Evolutionary conservation across 2,329 filamentous ascomycete genomes (phyloP).

Genomic region (Fonsecaea nubica): DNA sequence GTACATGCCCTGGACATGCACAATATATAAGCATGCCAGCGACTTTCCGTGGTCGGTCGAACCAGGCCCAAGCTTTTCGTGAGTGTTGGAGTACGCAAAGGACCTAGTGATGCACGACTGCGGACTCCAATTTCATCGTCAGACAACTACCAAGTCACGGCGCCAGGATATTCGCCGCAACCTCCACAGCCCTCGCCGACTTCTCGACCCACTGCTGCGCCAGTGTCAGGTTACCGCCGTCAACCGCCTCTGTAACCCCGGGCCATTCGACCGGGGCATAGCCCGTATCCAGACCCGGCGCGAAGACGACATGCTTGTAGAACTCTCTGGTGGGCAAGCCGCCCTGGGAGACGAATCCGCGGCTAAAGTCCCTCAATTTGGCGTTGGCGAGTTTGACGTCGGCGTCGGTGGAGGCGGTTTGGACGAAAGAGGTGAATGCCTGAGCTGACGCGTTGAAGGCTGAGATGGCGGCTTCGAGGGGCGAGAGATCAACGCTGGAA

Average conservation of each 20-base stretch:
- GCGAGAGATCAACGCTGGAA: slow-evolving; percentile 29
- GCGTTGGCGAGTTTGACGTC: slow-evolving; percentile 49
- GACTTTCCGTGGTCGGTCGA: no score
- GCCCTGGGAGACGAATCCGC: slow-evolving; percentile 55
- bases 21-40: no score
- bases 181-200: slow-evolving; percentile 38
- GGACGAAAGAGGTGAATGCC: slow-evolving; percentile 27
- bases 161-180: slow-evolving; percentile 38
- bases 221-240: slow-evolving; percentile 36
- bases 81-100: no score
- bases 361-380: slow-evolving; percentile 55
- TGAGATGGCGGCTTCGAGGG: slow-evolving; percentile 47
- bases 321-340: slow-evolving; percentile 54
- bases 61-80: no score
- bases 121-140: no score
- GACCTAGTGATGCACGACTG: no score
- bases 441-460: slow-evolving; percentile 45
- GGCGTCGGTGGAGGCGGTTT: slow-evolving; percentile 32
- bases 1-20: no score
- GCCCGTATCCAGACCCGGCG: slow-evolving; percentile 52
- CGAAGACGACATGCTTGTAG: slow-evolving; percentile 56
- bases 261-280: slow-evolving; percentile 42
- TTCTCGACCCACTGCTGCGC: slow-evolving; percentile 40
- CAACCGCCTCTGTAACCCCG: slow-evolving; percentile 41
- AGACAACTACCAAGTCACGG: slow-evolving; percentile 9